Percentiles rank a stretch among this genome's conserved stretches.
Conservation (phyloP, 306 rosid species). For the Prunus padus region DNA sequence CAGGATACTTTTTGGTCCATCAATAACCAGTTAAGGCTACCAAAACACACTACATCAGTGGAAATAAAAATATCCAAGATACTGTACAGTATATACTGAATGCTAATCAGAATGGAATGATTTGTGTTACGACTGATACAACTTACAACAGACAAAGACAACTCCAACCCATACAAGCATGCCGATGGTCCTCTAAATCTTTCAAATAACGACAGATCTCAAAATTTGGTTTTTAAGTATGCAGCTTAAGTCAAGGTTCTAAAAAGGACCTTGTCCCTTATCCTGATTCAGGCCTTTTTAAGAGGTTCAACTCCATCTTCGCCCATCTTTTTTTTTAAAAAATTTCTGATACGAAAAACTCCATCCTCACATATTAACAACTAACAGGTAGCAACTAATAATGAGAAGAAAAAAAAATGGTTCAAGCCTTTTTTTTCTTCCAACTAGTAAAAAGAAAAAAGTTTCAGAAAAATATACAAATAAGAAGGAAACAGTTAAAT, state of each 20-base stretch:
- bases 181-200: background rate
- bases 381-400: background rate
- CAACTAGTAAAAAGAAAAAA: background rate
- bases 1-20: background rate
- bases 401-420: background rate
- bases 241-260: slow-evolving; percentile 4
- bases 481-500: background rate
- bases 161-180: background rate
- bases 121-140: background rate
- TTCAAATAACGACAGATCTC: background rate
- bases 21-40: background rate
- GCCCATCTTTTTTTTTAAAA: background rate
- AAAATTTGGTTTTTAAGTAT: background rate
- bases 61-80: background rate
- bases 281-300: slow-evolving; percentile 22
- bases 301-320: slow-evolving; percentile 26
- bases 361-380: background rate
- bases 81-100: background rate
- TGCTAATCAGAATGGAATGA: background rate
- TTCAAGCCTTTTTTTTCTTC: background rate
- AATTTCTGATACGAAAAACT: background rate
- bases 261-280: slow-evolving; percentile 15
- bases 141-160: background rate
- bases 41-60: background rate
- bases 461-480: background rate